Evolutionary conservation across 441 rosid species (phyloP).

Genomic region (Euphorbia celastroides): DNA sequence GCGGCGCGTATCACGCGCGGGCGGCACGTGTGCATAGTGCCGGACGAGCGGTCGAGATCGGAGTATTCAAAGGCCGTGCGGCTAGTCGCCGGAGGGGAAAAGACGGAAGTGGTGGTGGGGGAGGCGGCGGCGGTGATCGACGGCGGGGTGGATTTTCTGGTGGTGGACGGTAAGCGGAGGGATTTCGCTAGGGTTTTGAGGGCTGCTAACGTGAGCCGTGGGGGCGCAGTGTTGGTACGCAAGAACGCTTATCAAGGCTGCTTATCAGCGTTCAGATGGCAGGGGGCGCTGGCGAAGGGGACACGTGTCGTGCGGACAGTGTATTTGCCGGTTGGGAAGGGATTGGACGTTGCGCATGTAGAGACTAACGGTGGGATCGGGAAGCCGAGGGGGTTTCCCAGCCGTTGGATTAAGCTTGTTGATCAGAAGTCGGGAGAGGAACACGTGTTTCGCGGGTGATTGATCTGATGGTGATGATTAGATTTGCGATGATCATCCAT

Average conservation of each 20-base stretch:
- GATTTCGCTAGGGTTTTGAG: constrained; percentile 53
- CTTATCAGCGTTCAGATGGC: constrained; percentile 52
- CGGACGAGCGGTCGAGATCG: constrained; percentile 53
- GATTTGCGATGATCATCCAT: constrained; percentile 11
- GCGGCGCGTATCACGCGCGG: constrained; percentile 62
- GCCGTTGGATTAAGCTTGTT: constrained; percentile 71
- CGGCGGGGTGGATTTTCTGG: constrained; percentile 62
- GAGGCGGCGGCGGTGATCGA: constrained; percentile 43
- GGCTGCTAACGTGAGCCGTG: constrained; percentile 41
- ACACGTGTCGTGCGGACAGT: constrained; percentile 59
- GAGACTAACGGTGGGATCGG: constrained; percentile 31
- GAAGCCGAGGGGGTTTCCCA: constrained; percentile 22
- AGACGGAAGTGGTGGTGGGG: constrained; percentile 41
- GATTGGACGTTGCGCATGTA: constrained; percentile 63
- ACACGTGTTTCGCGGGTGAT: constrained; percentile 44
- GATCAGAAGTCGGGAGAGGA: constrained; percentile 70
- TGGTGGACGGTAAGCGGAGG: constrained; percentile 52
- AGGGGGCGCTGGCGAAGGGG: constrained; percentile 34
- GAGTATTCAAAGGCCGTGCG: constrained; percentile 41
- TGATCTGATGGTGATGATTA: background rate
- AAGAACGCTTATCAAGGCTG: constrained; percentile 49
- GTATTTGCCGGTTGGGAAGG: constrained; percentile 61
- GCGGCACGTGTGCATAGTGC: constrained; percentile 68
- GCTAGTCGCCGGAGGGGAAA: constrained; percentile 20
- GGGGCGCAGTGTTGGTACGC: constrained; percentile 71